Base-by-base conservation (phyloP, 345 rosid genomes). In the Ceriops tagal region DNA sequence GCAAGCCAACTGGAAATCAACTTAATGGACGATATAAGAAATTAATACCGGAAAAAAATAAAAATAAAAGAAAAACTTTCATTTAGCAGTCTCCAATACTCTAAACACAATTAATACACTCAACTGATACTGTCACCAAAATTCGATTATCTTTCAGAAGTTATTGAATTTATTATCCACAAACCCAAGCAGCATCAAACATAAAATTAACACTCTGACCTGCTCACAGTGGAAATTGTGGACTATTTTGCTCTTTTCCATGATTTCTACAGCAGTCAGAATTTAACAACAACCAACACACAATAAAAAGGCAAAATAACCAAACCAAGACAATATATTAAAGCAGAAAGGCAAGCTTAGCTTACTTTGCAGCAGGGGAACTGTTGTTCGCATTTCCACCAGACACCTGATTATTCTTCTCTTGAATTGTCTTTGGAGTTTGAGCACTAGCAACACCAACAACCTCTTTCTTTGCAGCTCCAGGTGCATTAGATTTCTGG, bases 311-410 rank as follows among this genome's bases (percentile, higher is more conserved):
- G 32, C 32, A 64, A 64, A 68, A 64, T 19, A 56, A 30, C 21
- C 46, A 64, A 10, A 67, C 15, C 52, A 53, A 59, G 39, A 22
- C 51, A 71, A 35, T 31, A 5, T 55, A 26, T 69, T 43, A 19
- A 63, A 66, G 22, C 30, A 39, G 39, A 28, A 46, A 30, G 58
- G 16, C 65, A 35, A 57, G 31, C 20, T 35, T 8, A 68, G 64
- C 82, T 71, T 80, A 88, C 92, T 88, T 88, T 51, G 92, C 78
- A 71, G 87, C 85, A 68, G 92, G 90, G 65, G 87, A 80, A 71
- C 34, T 64, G 5, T 63, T 64, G 34, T 81, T 83, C 63, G 80
- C 92, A 72, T 80, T 78, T 8, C 67, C 53, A 75, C 62, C 69
- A 74, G 76, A 60, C 49, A 52, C 71, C 62, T 63, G 78, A 53